Evolutionary conservation across 2,329 filamentous ascomycete genomes (phyloP), one percentile per base, ranked within the genome.

Genomic region (Neofusicoccum sp.): DNA sequence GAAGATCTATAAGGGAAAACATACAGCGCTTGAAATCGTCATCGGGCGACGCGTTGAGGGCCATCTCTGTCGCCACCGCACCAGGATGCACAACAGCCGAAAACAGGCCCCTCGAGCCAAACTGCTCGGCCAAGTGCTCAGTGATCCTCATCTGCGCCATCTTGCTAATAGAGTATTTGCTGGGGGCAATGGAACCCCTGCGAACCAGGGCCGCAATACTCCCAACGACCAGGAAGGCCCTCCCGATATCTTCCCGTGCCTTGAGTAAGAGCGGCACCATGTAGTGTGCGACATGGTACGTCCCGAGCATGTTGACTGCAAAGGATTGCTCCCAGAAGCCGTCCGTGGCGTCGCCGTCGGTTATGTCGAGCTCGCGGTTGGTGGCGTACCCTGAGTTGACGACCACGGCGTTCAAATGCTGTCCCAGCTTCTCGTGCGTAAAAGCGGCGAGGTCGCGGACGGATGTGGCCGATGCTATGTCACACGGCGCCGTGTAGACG

Each of bases 131-230:
- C 2, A 79, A 62, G 65, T 78, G 72, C 64, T 79, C 77, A 33
- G 77, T 67, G 28, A 79, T 58, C 36, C 74, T 71, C 9, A 72
- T 68, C 62, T 77, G 74, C 3, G 75, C 76, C 36, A 71, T 68
- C 63, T 78, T 78, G 62, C 69, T 73, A 11, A 76, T 71, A 47
- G 70, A 75, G 65, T 78, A 78, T 33, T 72, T 72, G 11, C 73
- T 67, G 65, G 78, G 80, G 1, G 77, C 79, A 56, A 79, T 76
- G 4, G 74, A 71, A 0, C 77, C 79, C 9, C 70, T 69, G 2
- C 75, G 70, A 5, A 79, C 76, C 8, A 69, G 74, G 4, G 68
- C 71, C 29, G 71, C 73, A 65, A 74, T 77, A 16, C 48, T 52
- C 7, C 48, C 48, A 1, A 52, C 48, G 7, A 33, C 70, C 1